A percentile compares a stretch with the other conserved stretches of the same genome.
These are phyloP conservation scores for Cordyceps fumosorosea DNA, from an alignment of 2,329 filamentous ascomycete species.

Conservation along the genomic window DNA sequence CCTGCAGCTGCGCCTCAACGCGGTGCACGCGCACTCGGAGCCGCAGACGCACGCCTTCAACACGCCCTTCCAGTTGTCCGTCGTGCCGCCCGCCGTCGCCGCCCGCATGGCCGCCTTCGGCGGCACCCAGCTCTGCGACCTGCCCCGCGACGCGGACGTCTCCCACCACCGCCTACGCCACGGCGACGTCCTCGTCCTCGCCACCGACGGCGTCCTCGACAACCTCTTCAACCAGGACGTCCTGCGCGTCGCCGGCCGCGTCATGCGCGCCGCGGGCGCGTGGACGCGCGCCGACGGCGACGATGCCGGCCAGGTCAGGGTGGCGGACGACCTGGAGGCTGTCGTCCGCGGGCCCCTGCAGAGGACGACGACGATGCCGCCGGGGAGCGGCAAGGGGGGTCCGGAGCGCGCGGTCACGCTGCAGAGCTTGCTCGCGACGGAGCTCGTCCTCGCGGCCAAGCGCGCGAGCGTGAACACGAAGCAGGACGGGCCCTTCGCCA, in stretches of 20 bases:
- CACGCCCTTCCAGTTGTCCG: conserved; percentile 88
- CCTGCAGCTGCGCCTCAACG: conserved; percentile 77
- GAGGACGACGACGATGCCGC: conserved; percentile 17
- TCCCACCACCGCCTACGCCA: conserved; percentile 72
- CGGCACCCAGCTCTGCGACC: conserved; percentile 71
- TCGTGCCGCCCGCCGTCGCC: conserved; percentile 74
- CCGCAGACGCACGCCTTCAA: conserved; percentile 97
- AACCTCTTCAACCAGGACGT: conserved; percentile 91
- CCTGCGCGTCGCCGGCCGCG: conserved; percentile 67
- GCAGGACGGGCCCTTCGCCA: conserved; percentile 87
- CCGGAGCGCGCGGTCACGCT: conserved; percentile 43
- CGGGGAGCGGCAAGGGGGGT: conserved; percentile 18
- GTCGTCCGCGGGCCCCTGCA: conserved; percentile 21
- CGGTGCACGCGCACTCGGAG: conserved; percentile 73
- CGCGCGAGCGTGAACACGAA: conserved; percentile 73
- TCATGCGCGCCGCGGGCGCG: conserved; percentile 68
- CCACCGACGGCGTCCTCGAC: conserved; percentile 93
- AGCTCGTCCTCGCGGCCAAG: conserved; percentile 78
- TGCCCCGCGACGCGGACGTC: conserved; percentile 76
- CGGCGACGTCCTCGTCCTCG: conserved; percentile 89
- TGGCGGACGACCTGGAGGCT: conserved; percentile 53
- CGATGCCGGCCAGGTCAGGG: conserved; percentile 52
- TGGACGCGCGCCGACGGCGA: conserved; percentile 54
- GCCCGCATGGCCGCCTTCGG: conserved; percentile 79
- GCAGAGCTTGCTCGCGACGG: conserved; percentile 71